phyloP scores from a whole-genome alignment of 169 alveolate genomes.

The Plasmodium gonderi region DNA sequence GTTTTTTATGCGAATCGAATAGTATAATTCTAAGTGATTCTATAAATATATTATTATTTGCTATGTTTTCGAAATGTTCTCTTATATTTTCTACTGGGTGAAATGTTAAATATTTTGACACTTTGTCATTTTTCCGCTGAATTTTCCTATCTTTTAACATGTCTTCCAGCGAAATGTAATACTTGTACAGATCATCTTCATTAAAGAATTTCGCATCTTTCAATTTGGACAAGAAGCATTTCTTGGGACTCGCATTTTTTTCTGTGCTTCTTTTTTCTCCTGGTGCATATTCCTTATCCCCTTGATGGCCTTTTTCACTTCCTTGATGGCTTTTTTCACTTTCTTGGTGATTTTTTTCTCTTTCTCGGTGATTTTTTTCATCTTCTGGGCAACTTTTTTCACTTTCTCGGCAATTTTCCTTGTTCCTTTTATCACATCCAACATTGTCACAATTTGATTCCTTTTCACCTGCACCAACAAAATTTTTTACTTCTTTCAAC shows the following conservation, averaged over 20 bases:
- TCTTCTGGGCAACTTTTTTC: too few species aligned
- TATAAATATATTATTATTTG: conserved; percentile 15
- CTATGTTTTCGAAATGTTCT: not conserved
- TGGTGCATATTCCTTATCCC: not conserved
- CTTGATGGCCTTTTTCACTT: not conserved
- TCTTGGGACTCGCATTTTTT: not conserved
- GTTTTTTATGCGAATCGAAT: conserved; percentile 13
- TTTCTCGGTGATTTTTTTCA: not conserved
- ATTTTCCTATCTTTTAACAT: conserved; percentile 9
- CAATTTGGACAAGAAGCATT: not conserved
- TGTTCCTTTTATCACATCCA: not conserved
- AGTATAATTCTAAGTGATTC: conserved; percentile 50
- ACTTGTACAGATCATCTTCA: conserved; percentile 13
- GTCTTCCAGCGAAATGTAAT: conserved; percentile 30
- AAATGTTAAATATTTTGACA: conserved; percentile 38
- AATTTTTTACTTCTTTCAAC: not conserved
- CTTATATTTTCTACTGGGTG: not conserved
- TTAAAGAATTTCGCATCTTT: not conserved
- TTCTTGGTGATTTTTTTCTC: not conserved
- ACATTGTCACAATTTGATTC: not conserved
- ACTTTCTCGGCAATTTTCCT: not conserved
- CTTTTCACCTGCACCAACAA: too few species aligned
- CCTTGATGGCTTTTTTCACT: too few species aligned
- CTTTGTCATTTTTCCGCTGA: not conserved
- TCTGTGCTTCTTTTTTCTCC: not conserved